Evolutionary conservation across 129 eudicot genomes (phyloP).

Genomic region (Helianthus annuus): DNA sequence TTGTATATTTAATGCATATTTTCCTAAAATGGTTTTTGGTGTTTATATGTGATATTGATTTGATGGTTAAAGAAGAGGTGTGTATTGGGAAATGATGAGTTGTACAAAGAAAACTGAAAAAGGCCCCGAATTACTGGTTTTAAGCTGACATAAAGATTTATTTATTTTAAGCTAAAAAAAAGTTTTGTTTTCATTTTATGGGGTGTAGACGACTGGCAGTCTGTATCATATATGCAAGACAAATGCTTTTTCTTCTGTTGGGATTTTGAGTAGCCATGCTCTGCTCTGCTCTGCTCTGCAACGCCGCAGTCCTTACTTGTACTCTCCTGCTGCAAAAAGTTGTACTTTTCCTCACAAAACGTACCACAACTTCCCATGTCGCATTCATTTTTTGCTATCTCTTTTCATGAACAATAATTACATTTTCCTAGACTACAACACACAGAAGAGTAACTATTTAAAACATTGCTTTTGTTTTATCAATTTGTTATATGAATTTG

Average conservation of each 20-base stretch:
- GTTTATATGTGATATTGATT: conserved; percentile 29
- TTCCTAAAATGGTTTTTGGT: conserved; percentile 37
- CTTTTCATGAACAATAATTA: background rate
- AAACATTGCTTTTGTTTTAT: no score
- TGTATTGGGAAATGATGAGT: conserved; percentile 28
- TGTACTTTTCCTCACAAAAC: conserved; percentile 23
- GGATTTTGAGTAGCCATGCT: conserved; percentile 32
- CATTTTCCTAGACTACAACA: background rate
- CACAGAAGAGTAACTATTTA: no score
- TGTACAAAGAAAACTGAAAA: conserved; percentile 14
- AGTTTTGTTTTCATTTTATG: background rate
- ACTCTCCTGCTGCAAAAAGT: conserved; percentile 35
- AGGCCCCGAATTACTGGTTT: conserved; percentile 23
- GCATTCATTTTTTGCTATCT: conserved; percentile 18
- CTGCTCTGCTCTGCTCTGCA: conserved; percentile 34
- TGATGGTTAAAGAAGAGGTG: conserved; percentile 33
- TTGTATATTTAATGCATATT: conserved; percentile 15
- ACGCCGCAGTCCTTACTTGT: conserved; percentile 31
- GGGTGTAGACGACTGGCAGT: conserved; percentile 3
- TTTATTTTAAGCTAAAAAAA: background rate
- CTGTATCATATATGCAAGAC: conserved; percentile 26
- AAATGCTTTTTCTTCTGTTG: conserved; percentile 36
- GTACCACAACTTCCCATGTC: conserved; percentile 24
- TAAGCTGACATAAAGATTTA: conserved; percentile 24
- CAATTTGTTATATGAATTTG: no score